Percentiles rank a stretch among this genome's conserved stretches.
These are phyloP conservation scores for Phlebiopsis flavidoalba DNA, from an alignment of 768 basidiomycete species.

Conservation along the genomic window DNA sequence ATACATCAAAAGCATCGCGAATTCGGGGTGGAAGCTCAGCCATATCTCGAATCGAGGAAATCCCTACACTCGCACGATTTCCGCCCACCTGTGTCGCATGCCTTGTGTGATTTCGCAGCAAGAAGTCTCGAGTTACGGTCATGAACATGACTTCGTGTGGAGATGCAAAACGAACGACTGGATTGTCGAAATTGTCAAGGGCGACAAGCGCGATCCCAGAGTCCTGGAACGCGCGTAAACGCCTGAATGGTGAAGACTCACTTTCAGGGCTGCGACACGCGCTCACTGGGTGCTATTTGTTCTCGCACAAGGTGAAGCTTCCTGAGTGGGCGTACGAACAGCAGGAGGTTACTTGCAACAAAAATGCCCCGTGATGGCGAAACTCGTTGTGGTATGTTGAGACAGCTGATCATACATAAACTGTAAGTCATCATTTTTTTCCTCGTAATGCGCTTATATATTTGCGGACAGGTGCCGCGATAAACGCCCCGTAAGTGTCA, in stretches of 20 bases:
- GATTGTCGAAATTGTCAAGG: slow-evolving; percentile 79
- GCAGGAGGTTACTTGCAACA: slow-evolving; percentile 99
- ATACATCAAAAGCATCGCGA: slow-evolving; percentile 60
- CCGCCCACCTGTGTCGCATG: slow-evolving; percentile 92
- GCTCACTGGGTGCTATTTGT: slow-evolving; percentile 91
- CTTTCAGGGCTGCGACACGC: slow-evolving; percentile 80
- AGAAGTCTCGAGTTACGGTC: slow-evolving; percentile 91
- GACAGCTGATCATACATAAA: slow-evolving; percentile 71
- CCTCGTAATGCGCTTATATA: background rate
- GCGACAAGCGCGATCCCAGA: slow-evolving; percentile 56
- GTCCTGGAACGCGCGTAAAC: slow-evolving; percentile 41
- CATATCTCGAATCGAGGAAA: slow-evolving; percentile 79
- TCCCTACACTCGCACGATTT: slow-evolving; percentile 93
- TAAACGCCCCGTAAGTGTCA: slow-evolving; percentile 76
- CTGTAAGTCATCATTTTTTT: slow-evolving; percentile 40
- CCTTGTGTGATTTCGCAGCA: slow-evolving; percentile 99
- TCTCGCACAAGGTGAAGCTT: slow-evolving; percentile 96
- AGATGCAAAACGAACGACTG: slow-evolving; percentile 96
- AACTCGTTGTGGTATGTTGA: slow-evolving; percentile 95
- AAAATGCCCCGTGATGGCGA: slow-evolving; percentile 85
- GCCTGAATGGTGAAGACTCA: slow-evolving; percentile 76
- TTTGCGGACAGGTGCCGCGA: slow-evolving; percentile 49
- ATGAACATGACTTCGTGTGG: slow-evolving; percentile 60
- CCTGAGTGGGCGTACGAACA: slow-evolving; percentile 98
- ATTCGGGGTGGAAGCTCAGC: slow-evolving; percentile 70